Base-by-base conservation (phyloP, 768 basidiomycete species). In the Termitomyces sp. region DNA sequence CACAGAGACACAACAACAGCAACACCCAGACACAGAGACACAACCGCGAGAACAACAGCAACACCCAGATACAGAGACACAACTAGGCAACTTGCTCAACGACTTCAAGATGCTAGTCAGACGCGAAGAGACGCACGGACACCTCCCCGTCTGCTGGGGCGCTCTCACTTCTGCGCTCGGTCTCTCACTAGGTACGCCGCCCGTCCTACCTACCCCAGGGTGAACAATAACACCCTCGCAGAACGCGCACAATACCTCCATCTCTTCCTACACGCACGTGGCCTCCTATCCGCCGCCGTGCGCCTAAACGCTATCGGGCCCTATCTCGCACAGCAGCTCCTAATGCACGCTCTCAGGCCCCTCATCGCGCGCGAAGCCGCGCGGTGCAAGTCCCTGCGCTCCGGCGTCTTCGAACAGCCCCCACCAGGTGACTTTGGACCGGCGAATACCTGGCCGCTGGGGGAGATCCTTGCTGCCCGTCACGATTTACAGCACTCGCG, bases 401-500 rank as follows among this genome's bases (percentile, higher is more conserved):
- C 85, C 5, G 79, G 82, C 0, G 42, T 78, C 50, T 57, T 39
- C 74, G 18, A 67, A 67, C 49, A 46, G 64, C 26, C 66, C 65
- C 14, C 14, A 12, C 53, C 58, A 8, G n/a, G n/a, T n/a, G 58
- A 52, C 7, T 79, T 79, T 59, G 76, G 85, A 0, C 94, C 95
- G 4, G 87, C 88, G 37, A 94, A 86, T 64, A 98, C 92, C 16
- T 98, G 96, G 96, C 97, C 96, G 0, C 71, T 99, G 20, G 95
- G 94, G 18, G 97, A 99, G 73, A 88, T 98, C 41, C 78, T 98
- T 29, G 86, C 89, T 36, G 82, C 85, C 41, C 79, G 97, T 58
- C 97, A 99, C 71, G 96, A 98, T 73, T 73, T 94, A 65, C 92
- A 94, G 71, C 96, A 98, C 73, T 95, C 93, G 44, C 81, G 95